Percentiles rank a stretch among this genome's conserved stretches.
Conservation (phyloP, 768 basidiomycete species). For the Punctularia strigosozonata region DNA sequence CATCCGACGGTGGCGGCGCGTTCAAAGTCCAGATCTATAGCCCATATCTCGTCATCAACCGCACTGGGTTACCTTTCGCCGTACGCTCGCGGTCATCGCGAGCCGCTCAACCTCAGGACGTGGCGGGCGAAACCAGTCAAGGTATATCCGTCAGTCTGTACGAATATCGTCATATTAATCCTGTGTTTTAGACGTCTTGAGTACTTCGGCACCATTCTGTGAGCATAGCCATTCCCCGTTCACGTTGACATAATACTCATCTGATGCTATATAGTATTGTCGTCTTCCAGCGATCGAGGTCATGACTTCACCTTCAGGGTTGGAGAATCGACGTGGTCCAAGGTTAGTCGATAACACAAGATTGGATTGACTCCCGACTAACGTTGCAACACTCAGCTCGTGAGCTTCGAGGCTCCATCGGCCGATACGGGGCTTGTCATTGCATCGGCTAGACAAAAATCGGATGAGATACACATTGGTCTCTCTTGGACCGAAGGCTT, state of each 20-base stretch:
- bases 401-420: conserved; percentile 84
- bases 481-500: conserved; percentile 87
- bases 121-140: conserved; percentile 67
- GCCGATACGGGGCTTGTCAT: conserved; percentile 81
- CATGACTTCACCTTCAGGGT: conserved; percentile 78
- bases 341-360: conserved; percentile 29
- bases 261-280: conserved; percentile 50
- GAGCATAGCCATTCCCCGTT: conserved; percentile 21
- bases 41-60: conserved; percentile 87
- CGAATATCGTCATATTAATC: conserved; percentile 1
- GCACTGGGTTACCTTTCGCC: conserved; percentile 76
- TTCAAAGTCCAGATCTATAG: conserved; percentile 93
- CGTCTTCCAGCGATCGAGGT: conserved; percentile 67
- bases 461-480: conserved; percentile 69
- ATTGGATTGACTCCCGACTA: not conserved
- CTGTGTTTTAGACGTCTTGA: conserved; percentile 30
- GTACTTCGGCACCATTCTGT: conserved; percentile 70
- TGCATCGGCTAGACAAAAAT: conserved; percentile 45
- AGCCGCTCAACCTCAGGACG: conserved; percentile 54
- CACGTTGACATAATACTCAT: conserved; percentile 2
- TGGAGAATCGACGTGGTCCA: conserved; percentile 83
- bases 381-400: conserved; percentile 32
- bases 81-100: conserved; percentile 58
- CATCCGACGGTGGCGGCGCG: conserved; percentile 85
- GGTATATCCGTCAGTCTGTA: conserved; percentile 28